These are phyloP conservation scores for Mrakia frigida DNA, from an alignment of 768 basidiomycete species.

Conservation along the genomic window DNA sequence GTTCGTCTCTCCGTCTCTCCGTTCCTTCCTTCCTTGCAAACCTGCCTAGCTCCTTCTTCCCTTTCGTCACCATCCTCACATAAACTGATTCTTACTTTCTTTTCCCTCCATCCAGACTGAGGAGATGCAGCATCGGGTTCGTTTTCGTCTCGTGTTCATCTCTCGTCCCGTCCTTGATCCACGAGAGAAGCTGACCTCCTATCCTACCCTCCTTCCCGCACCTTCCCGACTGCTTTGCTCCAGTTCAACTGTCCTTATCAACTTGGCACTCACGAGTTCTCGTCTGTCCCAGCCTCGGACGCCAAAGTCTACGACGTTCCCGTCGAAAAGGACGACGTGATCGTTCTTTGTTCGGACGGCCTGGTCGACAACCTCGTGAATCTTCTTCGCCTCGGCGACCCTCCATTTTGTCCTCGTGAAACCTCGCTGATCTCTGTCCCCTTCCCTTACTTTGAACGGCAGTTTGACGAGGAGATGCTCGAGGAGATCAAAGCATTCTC, in stretches of 20 bases:
- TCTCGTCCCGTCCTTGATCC: background rate
- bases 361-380: conserved; percentile 45
- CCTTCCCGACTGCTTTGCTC: too few relatives aligned
- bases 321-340: conserved; percentile 47
- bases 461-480: conserved; percentile 45
- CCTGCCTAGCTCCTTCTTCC: background rate
- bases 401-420: background rate
- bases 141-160: conserved; percentile 37
- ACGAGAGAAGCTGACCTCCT: background rate
- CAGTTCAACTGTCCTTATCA: conserved; percentile 57
- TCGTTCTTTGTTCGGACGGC: conserved; percentile 44
- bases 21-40: background rate
- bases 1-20: background rate
- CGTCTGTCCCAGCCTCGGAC: conserved; percentile 54
- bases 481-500: conserved; percentile 43
- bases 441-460: too few relatives aligned
- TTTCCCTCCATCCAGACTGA: conserved; percentile 51
- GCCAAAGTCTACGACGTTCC: conserved; percentile 57
- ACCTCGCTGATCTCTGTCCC: too few relatives aligned
- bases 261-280: conserved; percentile 50
- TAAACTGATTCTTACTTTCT: background rate
- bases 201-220: background rate
- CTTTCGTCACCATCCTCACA: background rate
- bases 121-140: conserved; percentile 86
- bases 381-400: background rate